Conservation (phyloP, 164 flowering plant species). For the Umbellularia californica region DNA sequence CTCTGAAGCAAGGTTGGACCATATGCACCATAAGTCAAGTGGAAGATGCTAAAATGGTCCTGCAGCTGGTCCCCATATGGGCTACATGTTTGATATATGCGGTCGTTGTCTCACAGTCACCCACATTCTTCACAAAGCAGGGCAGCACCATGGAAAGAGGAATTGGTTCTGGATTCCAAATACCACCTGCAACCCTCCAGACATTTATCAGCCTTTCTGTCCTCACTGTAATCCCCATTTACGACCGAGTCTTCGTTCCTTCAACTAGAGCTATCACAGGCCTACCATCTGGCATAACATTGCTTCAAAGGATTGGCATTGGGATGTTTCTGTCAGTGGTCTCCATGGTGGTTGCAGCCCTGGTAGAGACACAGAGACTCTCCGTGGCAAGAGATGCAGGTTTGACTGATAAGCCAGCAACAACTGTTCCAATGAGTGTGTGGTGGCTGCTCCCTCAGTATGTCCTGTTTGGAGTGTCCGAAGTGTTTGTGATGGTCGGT, state of each 20-base stretch:
- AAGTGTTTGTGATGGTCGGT: too few relatives aligned
- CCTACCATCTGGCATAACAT: too few relatives aligned
- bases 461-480: too few relatives aligned
- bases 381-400: too few relatives aligned
- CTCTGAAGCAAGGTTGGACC: constrained; percentile 1
- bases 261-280: constrained; percentile 11
- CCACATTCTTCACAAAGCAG: constrained; percentile 34
- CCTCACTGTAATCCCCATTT: not conserved
- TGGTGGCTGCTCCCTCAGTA: too few relatives aligned
- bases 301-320: too few relatives aligned
- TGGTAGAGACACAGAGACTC: too few relatives aligned
- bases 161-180: constrained; percentile 13
- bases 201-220: constrained; percentile 4
- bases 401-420: too few relatives aligned
- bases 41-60: constrained; percentile 24
- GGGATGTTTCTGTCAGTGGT: too few relatives aligned
- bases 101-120: constrained; percentile 19
- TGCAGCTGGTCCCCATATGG: constrained; percentile 24
- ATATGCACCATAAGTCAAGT: constrained; percentile 16
- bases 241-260: constrained; percentile 26
- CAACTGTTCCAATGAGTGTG: too few relatives aligned
- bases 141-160: constrained; percentile 32
- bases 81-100: constrained; percentile 20
- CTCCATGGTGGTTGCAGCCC: too few relatives aligned
- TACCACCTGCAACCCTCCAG: constrained; percentile 26